phyloP scores from a whole-genome alignment of 352 stramenopile species.

The Pythium folliculosum region DNA sequence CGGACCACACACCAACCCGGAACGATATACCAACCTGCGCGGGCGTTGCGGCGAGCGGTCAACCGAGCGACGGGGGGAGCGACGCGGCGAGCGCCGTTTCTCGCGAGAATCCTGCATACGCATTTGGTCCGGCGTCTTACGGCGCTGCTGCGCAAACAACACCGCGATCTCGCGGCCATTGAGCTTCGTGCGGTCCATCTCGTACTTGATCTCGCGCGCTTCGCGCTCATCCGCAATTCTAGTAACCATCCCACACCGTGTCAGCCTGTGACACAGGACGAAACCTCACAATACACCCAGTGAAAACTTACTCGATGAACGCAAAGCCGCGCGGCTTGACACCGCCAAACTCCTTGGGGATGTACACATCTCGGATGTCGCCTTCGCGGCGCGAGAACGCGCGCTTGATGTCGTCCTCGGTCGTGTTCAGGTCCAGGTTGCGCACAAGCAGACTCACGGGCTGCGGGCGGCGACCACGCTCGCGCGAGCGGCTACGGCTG shows the following conservation, averaged over 20 bases:
- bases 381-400: slow-evolving; percentile 38
- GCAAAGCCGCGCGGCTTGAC: slow-evolving; percentile 72
- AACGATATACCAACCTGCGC: slow-evolving; percentile 10
- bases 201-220: slow-evolving; percentile 69
- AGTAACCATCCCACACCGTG: background rate
- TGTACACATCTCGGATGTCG: slow-evolving; percentile 46
- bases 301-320: slow-evolving; percentile 61
- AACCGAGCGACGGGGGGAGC: slow-evolving; percentile 30
- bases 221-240: slow-evolving; percentile 63
- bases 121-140: slow-evolving; percentile 82
- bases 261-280: background rate
- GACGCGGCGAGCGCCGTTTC: slow-evolving; percentile 21
- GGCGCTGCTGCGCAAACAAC: slow-evolving; percentile 74
- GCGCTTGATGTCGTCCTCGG: slow-evolving; percentile 32
- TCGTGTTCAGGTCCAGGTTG: slow-evolving; percentile 33
- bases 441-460: slow-evolving; percentile 40
- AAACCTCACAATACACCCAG: background rate
- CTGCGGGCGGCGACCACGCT: slow-evolving; percentile 22
- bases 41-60: slow-evolving; percentile 26
- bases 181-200: slow-evolving; percentile 71
- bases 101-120: slow-evolving; percentile 30
- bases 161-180: slow-evolving; percentile 76
- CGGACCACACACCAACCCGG: too few relatives aligned
- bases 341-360: slow-evolving; percentile 39
- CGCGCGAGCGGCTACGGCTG: slow-evolving; percentile 12